phyloP scores from a whole-genome alignment of 129 eudicot genomes.

The Apium graveolens region DNA sequence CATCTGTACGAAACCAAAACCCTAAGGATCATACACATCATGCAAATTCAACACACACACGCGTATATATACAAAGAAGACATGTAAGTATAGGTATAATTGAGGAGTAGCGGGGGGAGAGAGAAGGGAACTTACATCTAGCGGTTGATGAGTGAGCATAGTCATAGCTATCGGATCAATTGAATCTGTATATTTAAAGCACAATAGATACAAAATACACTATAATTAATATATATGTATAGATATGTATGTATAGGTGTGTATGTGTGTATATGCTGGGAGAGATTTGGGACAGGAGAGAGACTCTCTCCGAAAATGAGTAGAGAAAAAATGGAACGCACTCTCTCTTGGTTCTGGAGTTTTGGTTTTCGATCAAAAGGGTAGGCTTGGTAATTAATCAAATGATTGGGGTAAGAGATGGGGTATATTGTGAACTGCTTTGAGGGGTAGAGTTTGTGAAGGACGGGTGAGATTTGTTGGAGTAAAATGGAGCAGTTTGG shows the following conservation, averaged over 20 bases:
- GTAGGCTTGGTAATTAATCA: background rate
- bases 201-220: background rate
- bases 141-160: constrained; percentile 8
- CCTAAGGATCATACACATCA: background rate
- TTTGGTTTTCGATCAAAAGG: constrained; percentile 5
- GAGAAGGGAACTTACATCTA: background rate
- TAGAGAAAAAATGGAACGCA: background rate
- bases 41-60: background rate
- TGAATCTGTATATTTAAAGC: background rate
- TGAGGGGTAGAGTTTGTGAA: no score
- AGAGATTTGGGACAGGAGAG: background rate
- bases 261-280: background rate
- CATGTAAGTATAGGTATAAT: background rate
- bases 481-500: no score
- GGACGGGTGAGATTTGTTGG: no score
- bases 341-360: background rate
- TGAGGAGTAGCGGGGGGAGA: background rate
- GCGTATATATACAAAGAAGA: background rate
- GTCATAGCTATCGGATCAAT: background rate
- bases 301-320: background rate
- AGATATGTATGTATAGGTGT: background rate
- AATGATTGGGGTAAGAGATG: background rate
- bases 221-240: background rate
- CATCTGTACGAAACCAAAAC: background rate
- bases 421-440: no score